phyloP scores from a whole-genome alignment of 2,329 filamentous ascomycete species.

The Pseudocercospora eumusae region DNA sequence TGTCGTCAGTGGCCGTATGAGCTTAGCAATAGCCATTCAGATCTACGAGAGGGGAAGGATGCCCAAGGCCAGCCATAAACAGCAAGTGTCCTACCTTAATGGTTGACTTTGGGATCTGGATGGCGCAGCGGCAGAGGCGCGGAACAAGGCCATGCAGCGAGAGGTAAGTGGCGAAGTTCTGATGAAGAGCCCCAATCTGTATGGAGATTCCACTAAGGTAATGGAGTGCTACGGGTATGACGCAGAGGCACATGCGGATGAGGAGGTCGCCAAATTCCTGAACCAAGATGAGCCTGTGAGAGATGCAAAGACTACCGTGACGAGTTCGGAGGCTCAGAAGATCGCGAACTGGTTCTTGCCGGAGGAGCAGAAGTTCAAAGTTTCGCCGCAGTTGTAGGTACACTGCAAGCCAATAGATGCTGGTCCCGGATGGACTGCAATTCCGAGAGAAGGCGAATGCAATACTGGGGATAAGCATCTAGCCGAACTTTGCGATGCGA shows the following conservation, averaged over 20 bases:
- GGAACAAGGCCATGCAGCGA: conserved; percentile 42
- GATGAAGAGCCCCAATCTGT: conserved; percentile 45
- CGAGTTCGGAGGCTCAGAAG: conserved; percentile 35
- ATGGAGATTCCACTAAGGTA: conserved; percentile 43
- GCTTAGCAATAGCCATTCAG: conserved; percentile 40
- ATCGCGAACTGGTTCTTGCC: conserved; percentile 43
- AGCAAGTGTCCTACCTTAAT: conserved; percentile 47
- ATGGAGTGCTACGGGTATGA: conserved; percentile 47
- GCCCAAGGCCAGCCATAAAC: conserved; percentile 47
- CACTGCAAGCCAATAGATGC: background rate
- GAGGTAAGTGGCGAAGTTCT: conserved; percentile 42
- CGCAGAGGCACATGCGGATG: conserved; percentile 43
- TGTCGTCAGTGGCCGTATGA: conserved; percentile 41
- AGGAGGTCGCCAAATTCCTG: conserved; percentile 35
- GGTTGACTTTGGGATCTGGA: conserved; percentile 43
- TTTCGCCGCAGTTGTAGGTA: conserved; percentile 15
- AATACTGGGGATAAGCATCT: too few relatives aligned
- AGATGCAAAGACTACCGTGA: conserved; percentile 39
- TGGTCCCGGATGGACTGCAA: too few relatives aligned
- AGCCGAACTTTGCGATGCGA: background rate
- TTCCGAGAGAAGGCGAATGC: too few relatives aligned
- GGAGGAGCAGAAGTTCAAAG: conserved; percentile 25
- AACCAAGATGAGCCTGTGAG: conserved; percentile 30
- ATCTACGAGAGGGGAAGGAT: conserved; percentile 48
- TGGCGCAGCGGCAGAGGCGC: conserved; percentile 39